phyloP scores from a whole-genome alignment of 495 filamentous ascomycete genomes.

The Penicillium nucicola region DNA sequence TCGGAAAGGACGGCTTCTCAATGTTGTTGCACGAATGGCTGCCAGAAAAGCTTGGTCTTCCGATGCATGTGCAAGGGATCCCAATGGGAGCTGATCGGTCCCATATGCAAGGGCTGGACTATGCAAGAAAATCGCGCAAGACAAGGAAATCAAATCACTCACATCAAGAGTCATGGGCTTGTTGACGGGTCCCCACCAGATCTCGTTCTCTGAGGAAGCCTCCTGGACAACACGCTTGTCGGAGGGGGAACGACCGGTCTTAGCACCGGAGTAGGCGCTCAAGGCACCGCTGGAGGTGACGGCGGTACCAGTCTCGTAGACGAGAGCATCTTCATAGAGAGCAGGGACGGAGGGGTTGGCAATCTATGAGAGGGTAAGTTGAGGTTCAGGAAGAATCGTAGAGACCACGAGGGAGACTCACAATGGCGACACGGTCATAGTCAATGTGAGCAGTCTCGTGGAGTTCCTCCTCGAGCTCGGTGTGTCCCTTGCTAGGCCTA shows the following conservation, averaged over 20 bases:
- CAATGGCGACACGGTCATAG: slow-evolving; percentile 97
- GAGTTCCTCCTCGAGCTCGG: slow-evolving; percentile 94
- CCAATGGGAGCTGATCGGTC: slow-evolving; percentile 20
- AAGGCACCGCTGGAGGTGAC: slow-evolving; percentile 94
- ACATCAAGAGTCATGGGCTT: slow-evolving; percentile 98
- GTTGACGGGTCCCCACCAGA: slow-evolving; percentile 99
- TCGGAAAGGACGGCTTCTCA: background rate
- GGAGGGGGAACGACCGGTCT: slow-evolving; percentile 93
- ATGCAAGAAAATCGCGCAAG: slow-evolving; percentile 21
- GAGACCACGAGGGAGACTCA: slow-evolving; percentile 38
- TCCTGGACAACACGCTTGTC: slow-evolving; percentile 98
- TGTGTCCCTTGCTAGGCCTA: slow-evolving; percentile 83
- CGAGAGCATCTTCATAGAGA: slow-evolving; percentile 97
- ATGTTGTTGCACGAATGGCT: slow-evolving; percentile 7
- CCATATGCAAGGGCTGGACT: slow-evolving; percentile 30
- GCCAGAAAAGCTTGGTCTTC: slow-evolving; percentile 37
- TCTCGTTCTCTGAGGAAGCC: slow-evolving; percentile 77
- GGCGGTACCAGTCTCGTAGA: slow-evolving; percentile 96
- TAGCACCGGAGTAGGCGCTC: slow-evolving; percentile 95
- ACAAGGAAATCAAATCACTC: slow-evolving; percentile 52
- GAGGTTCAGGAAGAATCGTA: slow-evolving; percentile 7
- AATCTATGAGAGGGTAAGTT: slow-evolving; percentile 51
- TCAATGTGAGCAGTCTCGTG: slow-evolving; percentile 99
- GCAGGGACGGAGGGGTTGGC: slow-evolving; percentile 89
- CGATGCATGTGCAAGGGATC: slow-evolving; percentile 26